Percentiles rank a stretch among this genome's conserved stretches.
Evolutionary conservation across 2,329 filamentous ascomycete species (phyloP).

Genomic region (Aspergillus sp.): DNA sequence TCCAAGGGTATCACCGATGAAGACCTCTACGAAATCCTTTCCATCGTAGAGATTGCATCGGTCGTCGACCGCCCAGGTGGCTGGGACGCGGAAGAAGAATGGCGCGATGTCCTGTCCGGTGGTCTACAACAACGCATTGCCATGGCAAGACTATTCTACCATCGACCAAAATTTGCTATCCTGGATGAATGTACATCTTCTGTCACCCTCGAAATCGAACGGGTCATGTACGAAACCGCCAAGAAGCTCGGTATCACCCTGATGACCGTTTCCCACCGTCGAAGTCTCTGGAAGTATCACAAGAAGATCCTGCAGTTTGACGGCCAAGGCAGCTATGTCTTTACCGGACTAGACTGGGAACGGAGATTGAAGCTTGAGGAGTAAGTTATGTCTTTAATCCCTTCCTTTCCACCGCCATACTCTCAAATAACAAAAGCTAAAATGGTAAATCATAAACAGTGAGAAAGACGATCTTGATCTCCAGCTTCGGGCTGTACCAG

Average conservation of each 20-base stretch:
- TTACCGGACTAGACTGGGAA: constrained; percentile 85
- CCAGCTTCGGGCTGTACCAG: constrained; percentile 76
- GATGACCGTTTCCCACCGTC: constrained; percentile 90
- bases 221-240: constrained; percentile 94
- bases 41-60: constrained; percentile 74
- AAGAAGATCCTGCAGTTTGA: constrained; percentile 93
- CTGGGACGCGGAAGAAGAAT: constrained; percentile 94
- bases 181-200: constrained; percentile 94
- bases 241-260: constrained; percentile 88
- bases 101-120: constrained; percentile 88
- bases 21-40: constrained; percentile 72
- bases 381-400: constrained; percentile 34
- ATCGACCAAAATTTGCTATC: constrained; percentile 87
- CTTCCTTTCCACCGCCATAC: not conserved
- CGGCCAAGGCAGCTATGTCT: constrained; percentile 85
- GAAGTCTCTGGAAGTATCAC: constrained; percentile 96
- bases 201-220: constrained; percentile 92
- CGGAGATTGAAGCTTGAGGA: constrained; percentile 81
- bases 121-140: constrained; percentile 94
- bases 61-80: constrained; percentile 74
- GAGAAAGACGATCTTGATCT: constrained; percentile 93
- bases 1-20: constrained; percentile 75
- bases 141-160: constrained; percentile 94
- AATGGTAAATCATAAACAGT: constrained; percentile 27
- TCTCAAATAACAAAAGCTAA: constrained; percentile 6